A percentile compares a stretch with the other conserved stretches of the same genome.
These are phyloP conservation scores for Cylindrotheca fusiformis DNA, from an alignment of 108 stramenopile species.

Conservation along the genomic window DNA sequence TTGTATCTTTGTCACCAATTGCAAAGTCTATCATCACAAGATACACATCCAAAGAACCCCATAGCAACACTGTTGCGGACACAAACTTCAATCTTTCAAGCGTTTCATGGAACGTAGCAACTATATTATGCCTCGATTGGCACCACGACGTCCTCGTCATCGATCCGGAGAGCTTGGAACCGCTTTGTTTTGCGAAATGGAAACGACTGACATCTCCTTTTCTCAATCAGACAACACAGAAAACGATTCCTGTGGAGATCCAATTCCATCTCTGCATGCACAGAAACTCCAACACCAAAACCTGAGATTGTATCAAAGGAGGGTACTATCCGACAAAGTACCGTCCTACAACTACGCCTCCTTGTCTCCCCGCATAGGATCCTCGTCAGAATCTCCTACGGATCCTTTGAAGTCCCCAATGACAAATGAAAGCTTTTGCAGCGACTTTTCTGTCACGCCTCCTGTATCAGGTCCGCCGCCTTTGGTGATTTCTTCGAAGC, in stretches of 20 bases:
- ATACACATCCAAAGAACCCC: too few relatives aligned
- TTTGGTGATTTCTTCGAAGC: slow-evolving; percentile 26
- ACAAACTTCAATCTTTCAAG: too few relatives aligned
- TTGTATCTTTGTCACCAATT: too few relatives aligned
- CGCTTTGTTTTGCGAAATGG: too few relatives aligned
- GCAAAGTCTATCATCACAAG: too few relatives aligned
- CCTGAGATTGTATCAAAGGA: background rate
- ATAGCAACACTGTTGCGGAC: too few relatives aligned
- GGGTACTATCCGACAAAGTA: background rate
- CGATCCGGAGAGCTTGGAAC: too few relatives aligned
- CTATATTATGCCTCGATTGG: slow-evolving; percentile 14
- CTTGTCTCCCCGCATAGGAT: background rate
- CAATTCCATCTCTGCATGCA: too few relatives aligned
- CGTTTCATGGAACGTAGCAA: too few relatives aligned
- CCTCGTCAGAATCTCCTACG: background rate
- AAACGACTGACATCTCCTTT: too few relatives aligned
- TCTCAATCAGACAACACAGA: too few relatives aligned
- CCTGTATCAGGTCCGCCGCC: slow-evolving; percentile 17
- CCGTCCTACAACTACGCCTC: background rate
- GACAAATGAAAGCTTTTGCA: background rate
- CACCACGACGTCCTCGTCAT: slow-evolving; percentile 14
- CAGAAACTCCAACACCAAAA: background rate
- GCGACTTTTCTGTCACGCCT: slow-evolving; percentile 23
- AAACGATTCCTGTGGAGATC: too few relatives aligned
- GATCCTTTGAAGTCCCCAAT: background rate